These are phyloP conservation scores for Tilletia caries DNA, from an alignment of 1,284 basidiomycete species.

Conservation along the genomic window DNA sequence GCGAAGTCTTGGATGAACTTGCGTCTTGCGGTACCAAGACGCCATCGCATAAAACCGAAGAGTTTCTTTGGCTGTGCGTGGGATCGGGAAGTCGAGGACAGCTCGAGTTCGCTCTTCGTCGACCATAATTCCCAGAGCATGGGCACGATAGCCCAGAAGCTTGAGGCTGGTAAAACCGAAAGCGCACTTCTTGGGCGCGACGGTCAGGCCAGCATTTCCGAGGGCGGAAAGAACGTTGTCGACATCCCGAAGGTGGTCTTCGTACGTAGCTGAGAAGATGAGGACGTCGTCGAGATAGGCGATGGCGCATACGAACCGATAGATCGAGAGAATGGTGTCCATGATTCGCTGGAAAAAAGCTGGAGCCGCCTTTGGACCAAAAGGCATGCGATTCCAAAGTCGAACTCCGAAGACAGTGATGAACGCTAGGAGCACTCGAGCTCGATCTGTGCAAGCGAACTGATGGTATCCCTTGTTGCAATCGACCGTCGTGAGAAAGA, in stretches of 20 bases:
- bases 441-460: not conserved
- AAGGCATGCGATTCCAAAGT: not conserved
- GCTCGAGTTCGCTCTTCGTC: not conserved
- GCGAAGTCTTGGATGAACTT: not conserved
- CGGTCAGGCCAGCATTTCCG: not conserved
- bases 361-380: slow-evolving; percentile 5
- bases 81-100: not conserved
- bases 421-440: not conserved
- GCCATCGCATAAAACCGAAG: not conserved
- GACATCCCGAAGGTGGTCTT: not conserved
- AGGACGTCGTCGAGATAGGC: slow-evolving; percentile 14
- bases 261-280: not conserved
- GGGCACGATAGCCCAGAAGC: no score
- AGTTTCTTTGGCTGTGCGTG: not conserved
- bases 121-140: not conserved
- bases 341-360: slow-evolving; percentile 7
- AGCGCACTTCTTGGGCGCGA: not conserved
- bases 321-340: not conserved
- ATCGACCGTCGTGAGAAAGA: not conserved
- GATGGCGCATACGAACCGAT: not conserved
- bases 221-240: not conserved
- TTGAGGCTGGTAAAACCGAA: not conserved
- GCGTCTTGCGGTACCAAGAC: not conserved
- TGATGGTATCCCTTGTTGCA: slow-evolving; percentile 3
- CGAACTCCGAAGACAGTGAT: not conserved